Percentiles rank a stretch among this genome's conserved stretches.
Evolutionary conservation across 441 rosid genomes (phyloP).

Genomic region (Heliophila coronopifolia): DNA sequence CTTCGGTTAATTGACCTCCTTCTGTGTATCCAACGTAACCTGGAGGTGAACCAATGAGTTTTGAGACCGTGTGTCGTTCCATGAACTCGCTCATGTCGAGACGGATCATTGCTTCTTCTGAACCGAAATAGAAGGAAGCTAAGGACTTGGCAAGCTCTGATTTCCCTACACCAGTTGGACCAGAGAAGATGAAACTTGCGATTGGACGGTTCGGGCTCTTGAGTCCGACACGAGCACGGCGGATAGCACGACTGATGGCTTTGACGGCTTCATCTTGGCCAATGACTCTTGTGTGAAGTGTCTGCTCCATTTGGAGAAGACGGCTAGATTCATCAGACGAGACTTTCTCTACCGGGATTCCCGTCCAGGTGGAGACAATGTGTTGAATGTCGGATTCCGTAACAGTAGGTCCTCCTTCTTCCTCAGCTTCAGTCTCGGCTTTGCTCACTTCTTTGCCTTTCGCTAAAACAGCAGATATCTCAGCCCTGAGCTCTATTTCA

Average conservation of each 20-base stretch:
- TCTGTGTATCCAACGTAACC: constrained; percentile 93
- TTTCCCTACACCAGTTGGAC: no score
- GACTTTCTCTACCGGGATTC: constrained; percentile 94
- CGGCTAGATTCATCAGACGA: constrained; percentile 89
- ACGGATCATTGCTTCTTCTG: constrained; percentile 92
- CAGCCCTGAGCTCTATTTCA: constrained; percentile 90
- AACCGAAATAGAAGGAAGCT: constrained; percentile 85
- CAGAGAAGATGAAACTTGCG: no score
- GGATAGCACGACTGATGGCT: constrained; percentile 88
- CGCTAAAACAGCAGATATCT: constrained; percentile 66
- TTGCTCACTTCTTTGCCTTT: constrained; percentile 93
- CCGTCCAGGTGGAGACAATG: constrained; percentile 91
- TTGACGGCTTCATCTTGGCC: constrained; percentile 96
- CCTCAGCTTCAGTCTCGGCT: constrained; percentile 90
- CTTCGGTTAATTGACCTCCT: constrained; percentile 95
- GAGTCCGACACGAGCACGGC: no score
- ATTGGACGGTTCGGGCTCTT: no score
- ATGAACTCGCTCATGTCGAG: constrained; percentile 97
- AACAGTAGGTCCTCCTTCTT: constrained; percentile 77
- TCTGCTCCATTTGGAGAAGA: constrained; percentile 92
- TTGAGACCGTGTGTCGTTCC: constrained; percentile 92
- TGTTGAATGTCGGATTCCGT: constrained; percentile 85
- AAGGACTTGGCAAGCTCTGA: no score
- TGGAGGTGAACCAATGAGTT: constrained; percentile 94
- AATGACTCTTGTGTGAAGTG: constrained; percentile 73